These are phyloP conservation scores for Trapa bicornis DNA, from an alignment of 345 rosid genomes.

Conservation along the genomic window DNA sequence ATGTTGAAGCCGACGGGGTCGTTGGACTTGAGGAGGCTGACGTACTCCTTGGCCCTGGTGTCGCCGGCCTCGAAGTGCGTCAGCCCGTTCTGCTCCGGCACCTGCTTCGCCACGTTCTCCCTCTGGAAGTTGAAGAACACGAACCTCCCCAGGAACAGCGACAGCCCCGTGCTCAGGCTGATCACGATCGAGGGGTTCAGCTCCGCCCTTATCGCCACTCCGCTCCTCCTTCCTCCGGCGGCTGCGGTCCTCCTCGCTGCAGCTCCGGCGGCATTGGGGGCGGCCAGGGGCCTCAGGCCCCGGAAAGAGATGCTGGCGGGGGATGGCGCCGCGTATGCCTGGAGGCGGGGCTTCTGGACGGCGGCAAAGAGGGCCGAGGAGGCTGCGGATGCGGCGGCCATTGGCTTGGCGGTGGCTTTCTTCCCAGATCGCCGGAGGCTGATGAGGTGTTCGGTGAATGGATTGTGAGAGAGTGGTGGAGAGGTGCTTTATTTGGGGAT, in stretches of 20 bases:
- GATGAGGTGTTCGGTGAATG: neutral
- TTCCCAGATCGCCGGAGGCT: neutral
- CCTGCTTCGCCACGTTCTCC: constrained; percentile 92
- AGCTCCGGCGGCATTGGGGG: constrained; percentile 8
- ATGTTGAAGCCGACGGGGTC: constrained; percentile 95
- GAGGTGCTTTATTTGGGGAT: neutral
- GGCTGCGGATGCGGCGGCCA: constrained; percentile 25
- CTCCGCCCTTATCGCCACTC: constrained; percentile 66
- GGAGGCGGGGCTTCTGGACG: constrained; percentile 13
- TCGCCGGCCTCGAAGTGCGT: constrained; percentile 97
- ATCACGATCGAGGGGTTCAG: constrained; percentile 65
- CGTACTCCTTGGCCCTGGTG: constrained; percentile 82
- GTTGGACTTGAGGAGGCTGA: constrained; percentile 80
- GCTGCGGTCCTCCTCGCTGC: constrained; percentile 10
- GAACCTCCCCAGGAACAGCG: constrained; percentile 85
- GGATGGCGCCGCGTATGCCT: constrained; percentile 7
- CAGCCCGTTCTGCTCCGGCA: constrained; percentile 90
- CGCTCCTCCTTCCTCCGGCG: constrained; percentile 13
- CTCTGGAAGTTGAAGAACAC: constrained; percentile 99
- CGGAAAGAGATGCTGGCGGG: constrained; percentile 38
- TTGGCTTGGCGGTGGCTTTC: constrained; percentile 1
- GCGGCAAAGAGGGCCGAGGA: constrained; percentile 18
- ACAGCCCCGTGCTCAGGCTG: constrained; percentile 92
- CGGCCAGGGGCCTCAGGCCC: constrained; percentile 31
- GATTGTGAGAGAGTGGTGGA: neutral